A percentile compares a stretch with the other conserved stretches of the same genome.
These are phyloP conservation scores for Metschnikowia cubensis DNA, from an alignment of 805 yeast genomes.

Conservation along the genomic window DNA sequence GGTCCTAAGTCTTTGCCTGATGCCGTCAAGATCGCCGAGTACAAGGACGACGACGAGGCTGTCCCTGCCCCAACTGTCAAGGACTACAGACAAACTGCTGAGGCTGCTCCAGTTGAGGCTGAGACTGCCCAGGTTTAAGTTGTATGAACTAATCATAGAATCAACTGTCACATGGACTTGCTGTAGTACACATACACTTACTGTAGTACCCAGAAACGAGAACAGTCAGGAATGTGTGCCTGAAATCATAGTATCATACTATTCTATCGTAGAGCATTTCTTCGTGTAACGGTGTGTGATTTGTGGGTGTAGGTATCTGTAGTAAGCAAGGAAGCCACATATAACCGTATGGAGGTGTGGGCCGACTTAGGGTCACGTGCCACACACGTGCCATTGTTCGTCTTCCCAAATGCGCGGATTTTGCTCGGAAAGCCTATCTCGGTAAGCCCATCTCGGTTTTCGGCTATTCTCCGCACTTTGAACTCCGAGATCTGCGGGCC, in stretches of 20 bases:
- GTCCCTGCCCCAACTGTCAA: constrained; percentile 78
- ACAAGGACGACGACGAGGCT: constrained; percentile 84
- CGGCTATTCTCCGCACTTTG: background rate
- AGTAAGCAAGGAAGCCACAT: too few species aligned
- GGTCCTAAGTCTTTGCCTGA: constrained; percentile 96
- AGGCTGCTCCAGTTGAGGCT: constrained; percentile 21
- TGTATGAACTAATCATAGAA: constrained; percentile 1
- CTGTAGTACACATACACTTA: too few species aligned
- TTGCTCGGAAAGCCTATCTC: background rate
- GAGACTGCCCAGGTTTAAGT: constrained; percentile 16
- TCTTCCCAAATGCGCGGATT: background rate
- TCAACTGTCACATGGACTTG: background rate
- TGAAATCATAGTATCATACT: too few species aligned
- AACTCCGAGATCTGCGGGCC: background rate
- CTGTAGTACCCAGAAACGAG: too few species aligned
- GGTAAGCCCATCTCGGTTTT: background rate
- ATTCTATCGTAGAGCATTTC: too few species aligned
- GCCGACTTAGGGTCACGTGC: too few species aligned
- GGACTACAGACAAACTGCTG: constrained; percentile 52
- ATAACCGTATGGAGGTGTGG: too few species aligned
- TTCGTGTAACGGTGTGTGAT: too few species aligned
- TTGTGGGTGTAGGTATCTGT: too few species aligned
- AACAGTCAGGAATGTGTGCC: too few species aligned
- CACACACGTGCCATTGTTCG: background rate
- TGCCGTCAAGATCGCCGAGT: constrained; percentile 86